Conservation (phyloP, 192 early-diverging fungal genomes). For the Rhizophagus clarus region DNA sequence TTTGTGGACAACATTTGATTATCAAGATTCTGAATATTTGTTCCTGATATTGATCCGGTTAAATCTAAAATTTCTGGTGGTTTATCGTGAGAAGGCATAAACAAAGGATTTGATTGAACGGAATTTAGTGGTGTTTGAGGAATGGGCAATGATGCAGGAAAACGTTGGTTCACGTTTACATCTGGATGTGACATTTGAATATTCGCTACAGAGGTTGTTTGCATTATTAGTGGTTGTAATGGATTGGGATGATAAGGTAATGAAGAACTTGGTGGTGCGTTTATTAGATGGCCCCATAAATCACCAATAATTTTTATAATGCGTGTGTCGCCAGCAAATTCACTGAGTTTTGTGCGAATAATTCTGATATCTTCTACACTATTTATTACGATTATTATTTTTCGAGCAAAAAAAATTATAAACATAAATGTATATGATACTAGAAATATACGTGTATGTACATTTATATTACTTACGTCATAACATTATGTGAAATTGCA, state of each 20-base stretch:
- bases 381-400: no score
- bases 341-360: neutral
- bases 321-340: neutral
- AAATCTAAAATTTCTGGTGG: neutral
- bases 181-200: no score
- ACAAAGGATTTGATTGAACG: neutral
- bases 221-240: neutral
- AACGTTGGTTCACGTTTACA: neutral
- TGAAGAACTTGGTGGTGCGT: neutral
- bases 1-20: neutral
- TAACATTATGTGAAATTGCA: neutral
- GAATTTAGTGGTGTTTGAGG: neutral
- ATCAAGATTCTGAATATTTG: neutral
- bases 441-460: neutral
- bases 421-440: neutral
- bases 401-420: neutral
- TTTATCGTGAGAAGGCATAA: neutral
- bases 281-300: neutral
- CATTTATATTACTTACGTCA: neutral
- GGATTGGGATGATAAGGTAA: neutral
- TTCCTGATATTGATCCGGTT: neutral
- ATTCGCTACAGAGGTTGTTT: no score
- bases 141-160: neutral
- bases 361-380: neutral
- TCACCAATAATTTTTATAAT: neutral